These are phyloP conservation scores for Fusarium chlamydosporum DNA, from an alignment of 2,329 filamentous ascomycete species.

Conservation along the genomic window DNA sequence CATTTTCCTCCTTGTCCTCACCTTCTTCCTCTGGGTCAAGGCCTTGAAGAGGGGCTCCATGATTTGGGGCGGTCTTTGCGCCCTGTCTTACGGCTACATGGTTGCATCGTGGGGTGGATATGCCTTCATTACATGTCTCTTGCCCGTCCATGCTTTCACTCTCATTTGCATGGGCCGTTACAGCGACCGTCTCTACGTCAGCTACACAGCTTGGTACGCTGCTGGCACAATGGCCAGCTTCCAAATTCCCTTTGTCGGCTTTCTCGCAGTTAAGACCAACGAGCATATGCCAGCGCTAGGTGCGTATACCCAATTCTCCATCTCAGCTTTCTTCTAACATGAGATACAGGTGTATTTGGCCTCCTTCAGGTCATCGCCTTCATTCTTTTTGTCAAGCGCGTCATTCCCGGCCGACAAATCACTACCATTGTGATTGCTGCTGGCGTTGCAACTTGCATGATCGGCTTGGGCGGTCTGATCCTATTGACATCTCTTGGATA, in stretches of 20 bases:
- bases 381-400: conserved; percentile 89
- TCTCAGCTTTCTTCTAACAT: conserved; percentile 20
- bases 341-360: conserved; percentile 83
- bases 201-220: conserved; percentile 98
- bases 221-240: conserved; percentile 96
- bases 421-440: conserved; percentile 86
- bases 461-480: conserved; percentile 82
- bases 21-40: conserved; percentile 99
- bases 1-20: conserved; percentile 98
- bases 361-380: conserved; percentile 94
- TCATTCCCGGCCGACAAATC: conserved; percentile 93
- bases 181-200: conserved; percentile 93
- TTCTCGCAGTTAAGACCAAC: conserved; percentile 94
- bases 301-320: conserved; percentile 54
- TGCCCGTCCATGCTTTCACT: conserved; percentile 94
- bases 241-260: conserved; percentile 99
- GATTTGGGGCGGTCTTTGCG: conserved; percentile 94
- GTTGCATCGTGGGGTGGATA: conserved; percentile 99
- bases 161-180: conserved; percentile 97
- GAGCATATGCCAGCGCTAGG: conserved; percentile 98
- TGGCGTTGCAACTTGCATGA: conserved; percentile 79
- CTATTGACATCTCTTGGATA: conserved; percentile 90
- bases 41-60: conserved; percentile 96
- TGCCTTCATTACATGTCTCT: conserved; percentile 98
- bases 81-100: conserved; percentile 99